Conservation (phyloP, 805 yeast species). For the Sugiyamaella americana region DNA sequence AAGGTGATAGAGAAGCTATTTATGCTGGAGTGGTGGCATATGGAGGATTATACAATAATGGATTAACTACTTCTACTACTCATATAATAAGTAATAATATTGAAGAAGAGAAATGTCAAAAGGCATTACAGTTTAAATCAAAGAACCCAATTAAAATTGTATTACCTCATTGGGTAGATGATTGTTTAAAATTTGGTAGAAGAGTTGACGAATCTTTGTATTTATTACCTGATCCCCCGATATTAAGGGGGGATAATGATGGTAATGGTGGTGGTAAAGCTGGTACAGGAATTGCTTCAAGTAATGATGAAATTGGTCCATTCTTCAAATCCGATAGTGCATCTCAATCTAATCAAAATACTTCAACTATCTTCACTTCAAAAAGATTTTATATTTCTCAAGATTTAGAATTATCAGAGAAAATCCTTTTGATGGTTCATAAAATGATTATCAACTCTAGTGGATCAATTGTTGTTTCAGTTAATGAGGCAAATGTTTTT, state of each 20-base stretch:
- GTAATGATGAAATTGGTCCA: conserved; percentile 1
- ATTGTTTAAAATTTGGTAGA: conserved; percentile 50
- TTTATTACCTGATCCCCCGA: conserved; percentile 36
- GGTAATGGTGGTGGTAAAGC: too few relatives aligned
- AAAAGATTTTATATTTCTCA: conserved; percentile 46
- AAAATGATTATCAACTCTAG: conserved; percentile 47
- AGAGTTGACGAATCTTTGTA: conserved; percentile 51
- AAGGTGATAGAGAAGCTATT: conserved; percentile 59
- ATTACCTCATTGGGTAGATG: conserved; percentile 74
- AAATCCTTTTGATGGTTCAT: conserved; percentile 36
- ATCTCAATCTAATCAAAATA: neutral
- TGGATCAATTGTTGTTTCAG: conserved; percentile 40
- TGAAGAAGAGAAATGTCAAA: conserved; percentile 49
- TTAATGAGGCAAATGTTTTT: conserved; percentile 40
- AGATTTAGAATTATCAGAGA: conserved; percentile 51
- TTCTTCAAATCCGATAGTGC: neutral
- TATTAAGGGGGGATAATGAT: conserved; percentile 14
- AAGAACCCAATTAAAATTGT: conserved; percentile 37
- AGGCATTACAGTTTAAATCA: conserved; percentile 39
- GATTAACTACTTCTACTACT: conserved; percentile 64
- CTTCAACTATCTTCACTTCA: conserved; percentile 30
- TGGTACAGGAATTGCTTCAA: neutral
- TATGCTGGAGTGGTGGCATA: conserved; percentile 61
- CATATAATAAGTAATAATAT: conserved; percentile 61
- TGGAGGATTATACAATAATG: conserved; percentile 70